Conservation (phyloP, 352 stramenopile genomes). For the Globisporangium ultimum region DNA sequence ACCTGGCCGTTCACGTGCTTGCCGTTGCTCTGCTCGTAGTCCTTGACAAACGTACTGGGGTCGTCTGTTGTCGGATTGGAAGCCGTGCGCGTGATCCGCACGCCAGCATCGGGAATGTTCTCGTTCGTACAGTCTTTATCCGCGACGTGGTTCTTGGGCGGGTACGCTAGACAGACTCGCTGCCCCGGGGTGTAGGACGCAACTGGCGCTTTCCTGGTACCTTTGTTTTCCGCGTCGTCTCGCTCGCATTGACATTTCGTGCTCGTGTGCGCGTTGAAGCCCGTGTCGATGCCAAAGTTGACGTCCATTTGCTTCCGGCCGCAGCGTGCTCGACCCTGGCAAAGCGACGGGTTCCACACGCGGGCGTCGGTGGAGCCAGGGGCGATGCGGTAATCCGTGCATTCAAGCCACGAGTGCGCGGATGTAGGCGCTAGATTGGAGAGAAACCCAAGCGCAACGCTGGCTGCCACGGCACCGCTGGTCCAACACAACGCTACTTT, state of each 20-base stretch:
- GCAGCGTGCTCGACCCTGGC: constrained; percentile 23
- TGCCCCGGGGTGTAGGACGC: constrained; percentile 32
- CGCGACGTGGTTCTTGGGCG: constrained; percentile 39
- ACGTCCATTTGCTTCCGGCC: constrained; percentile 15
- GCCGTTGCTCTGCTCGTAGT: constrained; percentile 24
- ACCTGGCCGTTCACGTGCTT: constrained; percentile 21
- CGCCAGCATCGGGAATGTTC: constrained; percentile 26
- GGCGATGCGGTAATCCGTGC: constrained; percentile 28
- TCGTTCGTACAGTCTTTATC: constrained; percentile 22
- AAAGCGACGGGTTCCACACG: constrained; percentile 22
- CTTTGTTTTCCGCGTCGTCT: constrained; percentile 14
- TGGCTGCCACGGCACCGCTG: background rate
- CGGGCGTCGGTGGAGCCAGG: constrained; percentile 11
- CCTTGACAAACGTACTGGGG: constrained; percentile 1
- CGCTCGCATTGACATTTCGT: constrained; percentile 22
- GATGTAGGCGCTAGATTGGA: background rate
- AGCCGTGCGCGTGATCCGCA: constrained; percentile 22
- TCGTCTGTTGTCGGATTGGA: constrained; percentile 15
- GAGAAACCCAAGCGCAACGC: background rate
- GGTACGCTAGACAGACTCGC: constrained; percentile 35
- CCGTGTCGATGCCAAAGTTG: constrained; percentile 27
- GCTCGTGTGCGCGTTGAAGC: constrained; percentile 22
- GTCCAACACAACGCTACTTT: too few relatives aligned
- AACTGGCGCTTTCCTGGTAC: constrained; percentile 5
- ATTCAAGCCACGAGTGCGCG: constrained; percentile 30